Percentiles rank a stretch among this genome's conserved stretches.
Evolutionary conservation across 257 asterid genomes (phyloP).

Genomic region (Solanum verrucosum): DNA sequence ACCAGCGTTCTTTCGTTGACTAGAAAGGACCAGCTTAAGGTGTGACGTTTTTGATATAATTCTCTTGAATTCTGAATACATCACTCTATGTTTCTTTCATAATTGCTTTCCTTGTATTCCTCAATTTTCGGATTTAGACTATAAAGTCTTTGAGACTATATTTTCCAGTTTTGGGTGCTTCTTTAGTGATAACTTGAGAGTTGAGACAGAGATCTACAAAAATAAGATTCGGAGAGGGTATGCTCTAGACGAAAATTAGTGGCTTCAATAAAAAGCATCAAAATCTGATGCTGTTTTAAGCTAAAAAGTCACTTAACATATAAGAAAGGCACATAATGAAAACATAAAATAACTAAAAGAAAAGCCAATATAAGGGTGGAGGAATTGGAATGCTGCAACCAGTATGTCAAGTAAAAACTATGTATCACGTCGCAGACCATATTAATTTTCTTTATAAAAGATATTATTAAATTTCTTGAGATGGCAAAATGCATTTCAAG

Average conservation of each 20-base stretch:
- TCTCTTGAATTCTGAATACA: constrained; percentile 3
- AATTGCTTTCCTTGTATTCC: neutral
- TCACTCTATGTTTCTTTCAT: neutral
- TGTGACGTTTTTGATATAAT: constrained; percentile 13
- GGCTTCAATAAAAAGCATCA: neutral
- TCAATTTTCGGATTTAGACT: neutral
- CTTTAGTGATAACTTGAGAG: neutral
- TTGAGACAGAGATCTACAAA: neutral
- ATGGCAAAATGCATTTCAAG: neutral
- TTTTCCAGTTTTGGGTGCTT: neutral
- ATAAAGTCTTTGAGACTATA: neutral
- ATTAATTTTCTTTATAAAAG: neutral
- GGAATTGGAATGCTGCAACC: neutral
- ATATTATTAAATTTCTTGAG: neutral
- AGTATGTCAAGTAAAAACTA: neutral
- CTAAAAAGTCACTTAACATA: neutral
- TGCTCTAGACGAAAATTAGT: neutral
- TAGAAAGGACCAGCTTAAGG: constrained; percentile 81
- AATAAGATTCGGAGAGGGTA: neutral
- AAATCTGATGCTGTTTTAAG: neutral
- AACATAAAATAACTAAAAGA: neutral
- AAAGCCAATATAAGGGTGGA: neutral
- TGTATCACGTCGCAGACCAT: neutral
- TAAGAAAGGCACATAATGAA: neutral
- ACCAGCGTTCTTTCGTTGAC: constrained; percentile 71